These are phyloP conservation scores for Xylariaceae sp. DNA, from an alignment of 2,329 filamentous ascomycete species.

Conservation along the genomic window DNA sequence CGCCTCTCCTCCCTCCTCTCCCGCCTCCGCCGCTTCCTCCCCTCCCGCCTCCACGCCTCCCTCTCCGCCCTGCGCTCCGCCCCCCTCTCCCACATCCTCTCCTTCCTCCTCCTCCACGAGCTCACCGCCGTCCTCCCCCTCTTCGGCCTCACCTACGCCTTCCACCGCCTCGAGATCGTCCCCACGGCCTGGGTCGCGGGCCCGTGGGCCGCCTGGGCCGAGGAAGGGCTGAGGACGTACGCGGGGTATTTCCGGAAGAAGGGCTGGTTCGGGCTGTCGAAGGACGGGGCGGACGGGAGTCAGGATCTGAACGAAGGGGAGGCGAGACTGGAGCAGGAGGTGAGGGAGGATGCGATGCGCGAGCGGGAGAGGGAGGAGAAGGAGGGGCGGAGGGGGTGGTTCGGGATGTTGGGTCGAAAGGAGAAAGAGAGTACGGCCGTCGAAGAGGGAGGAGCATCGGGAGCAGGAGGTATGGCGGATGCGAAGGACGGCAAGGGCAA, in stretches of 20 bases:
- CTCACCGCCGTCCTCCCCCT: slow-evolving; percentile 81
- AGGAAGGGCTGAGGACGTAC: slow-evolving; percentile 67
- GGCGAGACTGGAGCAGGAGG: slow-evolving; percentile 20
- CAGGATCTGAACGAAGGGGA: slow-evolving; percentile 12
- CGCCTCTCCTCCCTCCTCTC: slow-evolving; percentile 42
- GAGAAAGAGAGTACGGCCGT: slow-evolving; percentile 31
- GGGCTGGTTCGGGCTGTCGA: slow-evolving; percentile 70
- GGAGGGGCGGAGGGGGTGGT: slow-evolving; percentile 20
- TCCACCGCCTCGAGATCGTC: slow-evolving; percentile 76
- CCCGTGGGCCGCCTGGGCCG: slow-evolving; percentile 46
- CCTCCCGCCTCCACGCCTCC: slow-evolving; percentile 64
- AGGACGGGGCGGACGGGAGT: slow-evolving; percentile 18
- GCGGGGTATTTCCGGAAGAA: slow-evolving; percentile 73
- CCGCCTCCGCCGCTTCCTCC: slow-evolving; percentile 43
- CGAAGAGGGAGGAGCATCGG: slow-evolving; percentile 10
- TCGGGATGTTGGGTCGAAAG: slow-evolving; percentile 2
- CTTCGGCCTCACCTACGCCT: slow-evolving; percentile 66
- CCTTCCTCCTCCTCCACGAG: slow-evolving; percentile 90
- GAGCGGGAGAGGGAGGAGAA: slow-evolving; percentile 27
- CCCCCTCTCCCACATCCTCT: slow-evolving; percentile 75
- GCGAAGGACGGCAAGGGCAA: slow-evolving; percentile 9
- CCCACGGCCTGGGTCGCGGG: slow-evolving; percentile 52
- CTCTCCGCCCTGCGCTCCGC: slow-evolving; percentile 67
- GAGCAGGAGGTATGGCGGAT: slow-evolving; percentile 16
- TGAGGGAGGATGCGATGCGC: slow-evolving; percentile 17